phyloP scores from a whole-genome alignment of 2,329 filamentous ascomycete species.

The Fusarium nisikadoi region DNA sequence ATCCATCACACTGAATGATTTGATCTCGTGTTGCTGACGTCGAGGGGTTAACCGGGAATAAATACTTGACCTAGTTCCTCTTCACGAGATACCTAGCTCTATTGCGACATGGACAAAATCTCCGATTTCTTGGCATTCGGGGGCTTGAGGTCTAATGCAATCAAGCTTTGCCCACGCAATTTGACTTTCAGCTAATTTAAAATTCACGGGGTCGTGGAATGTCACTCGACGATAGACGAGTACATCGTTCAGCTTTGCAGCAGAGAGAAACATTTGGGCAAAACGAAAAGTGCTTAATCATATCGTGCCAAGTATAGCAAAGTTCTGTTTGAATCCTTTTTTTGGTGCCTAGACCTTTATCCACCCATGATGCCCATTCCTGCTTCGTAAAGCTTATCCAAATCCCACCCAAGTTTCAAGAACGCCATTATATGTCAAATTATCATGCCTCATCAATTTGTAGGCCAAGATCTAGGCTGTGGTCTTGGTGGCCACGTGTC shows the following conservation, averaged over 20 bases:
- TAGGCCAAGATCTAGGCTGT: conserved; percentile 36
- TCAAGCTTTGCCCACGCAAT: background rate
- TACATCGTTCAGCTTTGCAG: background rate
- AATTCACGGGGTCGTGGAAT: background rate
- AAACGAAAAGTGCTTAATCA: background rate
- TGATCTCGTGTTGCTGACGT: background rate
- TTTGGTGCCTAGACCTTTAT: background rate
- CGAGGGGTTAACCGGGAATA: background rate
- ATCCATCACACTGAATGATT: background rate
- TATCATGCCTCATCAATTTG: conserved; percentile 5
- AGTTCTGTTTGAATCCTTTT: conserved; percentile 1
- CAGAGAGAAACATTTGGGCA: background rate
- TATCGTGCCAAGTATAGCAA: background rate
- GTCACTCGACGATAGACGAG: background rate
- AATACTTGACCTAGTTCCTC: background rate
- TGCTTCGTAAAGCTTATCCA: conserved; percentile 4
- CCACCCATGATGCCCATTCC: background rate
- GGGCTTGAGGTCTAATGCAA: background rate
- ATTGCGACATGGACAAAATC: background rate
- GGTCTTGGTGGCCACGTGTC: conserved; percentile 35
- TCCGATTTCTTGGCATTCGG: background rate
- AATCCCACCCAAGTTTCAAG: background rate
- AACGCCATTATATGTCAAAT: conserved; percentile 28
- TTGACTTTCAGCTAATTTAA: background rate
- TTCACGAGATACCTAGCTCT: background rate